Conservation (phyloP, 1,139 yeast species). For the Debaryomycetaceae sp. region DNA sequence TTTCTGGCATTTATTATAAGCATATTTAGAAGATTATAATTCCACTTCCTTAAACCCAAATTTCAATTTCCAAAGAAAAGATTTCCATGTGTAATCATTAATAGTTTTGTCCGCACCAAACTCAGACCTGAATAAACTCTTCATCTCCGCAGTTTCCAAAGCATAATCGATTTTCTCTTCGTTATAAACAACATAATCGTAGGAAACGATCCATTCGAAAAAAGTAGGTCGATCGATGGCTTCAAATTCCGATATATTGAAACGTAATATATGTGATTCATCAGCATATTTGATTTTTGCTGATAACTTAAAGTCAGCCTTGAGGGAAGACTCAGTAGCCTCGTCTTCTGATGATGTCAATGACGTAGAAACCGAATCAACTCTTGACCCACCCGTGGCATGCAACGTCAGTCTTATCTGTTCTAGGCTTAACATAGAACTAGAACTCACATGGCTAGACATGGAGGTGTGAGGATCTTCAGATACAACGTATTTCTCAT, state of each 20-base stretch:
- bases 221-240: conserved; percentile 19
- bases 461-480: conserved; percentile 4
- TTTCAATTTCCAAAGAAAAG: conserved; percentile 7
- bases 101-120: background rate
- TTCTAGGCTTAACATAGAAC: conserved; percentile 29
- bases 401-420: conserved; percentile 16
- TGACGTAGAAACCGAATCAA: conserved; percentile 10
- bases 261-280: conserved; percentile 8
- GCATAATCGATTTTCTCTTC: conserved; percentile 14
- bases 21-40: too few species aligned
- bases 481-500: conserved; percentile 19
- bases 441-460: conserved; percentile 18
- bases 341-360: conserved; percentile 24
- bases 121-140: conserved; percentile 16
- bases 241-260: conserved; percentile 4
- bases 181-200: conserved; percentile 22
- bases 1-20: too few species aligned
- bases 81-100: conserved; percentile 9
- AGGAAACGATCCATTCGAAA: conserved; percentile 28
- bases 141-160: conserved; percentile 16
- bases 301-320: conserved; percentile 5
- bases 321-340: conserved; percentile 4
- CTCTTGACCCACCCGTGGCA: conserved; percentile 7
- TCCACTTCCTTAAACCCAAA: conserved; percentile 4
- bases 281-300: conserved; percentile 4